Conservation (phyloP, 2,329 filamentous ascomycete genomes). For the Beauveria caledonica region DNA sequence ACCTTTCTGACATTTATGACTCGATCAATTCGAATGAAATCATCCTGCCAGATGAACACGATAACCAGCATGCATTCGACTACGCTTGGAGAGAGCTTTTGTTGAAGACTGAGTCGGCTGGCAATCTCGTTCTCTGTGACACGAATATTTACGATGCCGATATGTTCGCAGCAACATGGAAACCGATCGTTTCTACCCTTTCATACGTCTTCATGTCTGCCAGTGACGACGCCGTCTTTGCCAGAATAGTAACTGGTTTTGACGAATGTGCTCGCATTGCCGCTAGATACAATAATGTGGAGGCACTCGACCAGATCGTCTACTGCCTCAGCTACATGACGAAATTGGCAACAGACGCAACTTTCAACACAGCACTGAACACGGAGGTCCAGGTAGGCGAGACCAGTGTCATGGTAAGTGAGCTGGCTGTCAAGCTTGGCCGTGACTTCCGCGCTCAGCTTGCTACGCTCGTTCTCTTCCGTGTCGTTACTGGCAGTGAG, state of each 20-base stretch:
- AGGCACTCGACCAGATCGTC: conserved; percentile 87
- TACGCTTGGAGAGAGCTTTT: conserved; percentile 95
- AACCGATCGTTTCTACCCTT: conserved; percentile 84
- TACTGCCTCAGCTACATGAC: conserved; percentile 87
- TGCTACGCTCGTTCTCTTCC: conserved; percentile 90
- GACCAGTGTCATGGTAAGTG: conserved; percentile 95
- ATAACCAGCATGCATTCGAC: conserved; percentile 93
- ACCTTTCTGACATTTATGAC: conserved; percentile 78
- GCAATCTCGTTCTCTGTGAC: conserved; percentile 68
- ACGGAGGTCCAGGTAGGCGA: conserved; percentile 91
- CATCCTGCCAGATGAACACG: conserved; percentile 92
- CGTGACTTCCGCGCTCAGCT: conserved; percentile 89
- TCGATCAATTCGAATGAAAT: conserved; percentile 92
- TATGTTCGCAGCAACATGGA: conserved; percentile 96
- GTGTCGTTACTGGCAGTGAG: conserved; percentile 82
- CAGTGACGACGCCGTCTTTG: conserved; percentile 91
- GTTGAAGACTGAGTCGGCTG: conserved; percentile 70
- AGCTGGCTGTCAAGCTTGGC: conserved; percentile 91
- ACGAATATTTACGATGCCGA: conserved; percentile 95
- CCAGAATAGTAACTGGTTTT: conserved; percentile 86
- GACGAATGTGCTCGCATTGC: conserved; percentile 94
- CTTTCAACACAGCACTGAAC: conserved; percentile 80
- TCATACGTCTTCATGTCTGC: conserved; percentile 99
- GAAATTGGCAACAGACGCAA: conserved; percentile 66
- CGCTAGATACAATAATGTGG: conserved; percentile 70